Evolutionary conservation across 1,139 yeast genomes (phyloP), one percentile per base, ranked within the genome.

Genomic region (Debaryomyces sp.): DNA sequence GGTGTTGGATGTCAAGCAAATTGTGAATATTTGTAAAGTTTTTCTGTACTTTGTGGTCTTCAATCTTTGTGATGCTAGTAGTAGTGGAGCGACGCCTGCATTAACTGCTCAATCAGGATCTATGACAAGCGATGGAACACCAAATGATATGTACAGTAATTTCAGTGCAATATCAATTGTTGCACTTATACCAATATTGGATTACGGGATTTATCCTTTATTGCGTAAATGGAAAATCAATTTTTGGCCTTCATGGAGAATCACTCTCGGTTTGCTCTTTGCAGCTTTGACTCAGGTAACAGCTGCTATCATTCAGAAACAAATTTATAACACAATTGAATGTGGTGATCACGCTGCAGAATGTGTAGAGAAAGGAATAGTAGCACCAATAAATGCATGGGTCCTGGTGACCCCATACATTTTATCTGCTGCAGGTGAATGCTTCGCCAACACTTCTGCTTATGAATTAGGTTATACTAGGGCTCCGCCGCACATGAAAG

Each of bases 401-500:
- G 70, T 71, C 49, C 84, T 79, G 52, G 69, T 75, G 29, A 62
- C 73, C 22, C 68, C 80, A 52, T 85, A 78, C 61, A 72, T 79
- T 40, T 64, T 83, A 44, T 80, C 82, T 48, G 89, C 90, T 33
- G 71, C 80, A 22, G 82, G 87, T 50, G 91, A 85, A 67, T 84
- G 88, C 70, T 84, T 85, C 58, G 85, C 88, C 30, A 81, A 72
- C 52, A 80, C 84, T 46, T 83, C 90, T 15, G 87, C 84, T 49
- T 83, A 84, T 59, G 90, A 85, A 64, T 73, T 84, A 58, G 90
- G 91, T 8, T 86, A 84, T 64, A 78, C 88, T 2, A 77, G 86
- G 62, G 79, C 90, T 29, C 89, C 91, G 43, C 81, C 78, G 10
- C 72, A 77, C 43, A 82, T 85, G 87, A 83, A 84, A 63, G 83